Conservation (phyloP, 2,329 filamentous ascomycete genomes). For the Parastagonospora avenae region DNA sequence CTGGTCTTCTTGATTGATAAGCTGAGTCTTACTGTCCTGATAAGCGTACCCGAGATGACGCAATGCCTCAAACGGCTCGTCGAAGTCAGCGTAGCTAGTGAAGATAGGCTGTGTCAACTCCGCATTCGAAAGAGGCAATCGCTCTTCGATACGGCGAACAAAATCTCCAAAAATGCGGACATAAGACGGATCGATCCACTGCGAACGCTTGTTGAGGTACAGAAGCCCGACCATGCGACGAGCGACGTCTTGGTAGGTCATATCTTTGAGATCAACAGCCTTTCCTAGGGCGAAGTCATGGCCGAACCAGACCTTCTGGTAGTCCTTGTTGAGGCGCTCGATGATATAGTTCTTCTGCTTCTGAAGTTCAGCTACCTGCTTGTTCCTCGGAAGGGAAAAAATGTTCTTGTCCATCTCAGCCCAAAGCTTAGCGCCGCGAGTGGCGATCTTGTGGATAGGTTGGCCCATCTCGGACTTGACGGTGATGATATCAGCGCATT, state of each 20-base stretch:
- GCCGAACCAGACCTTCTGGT: constrained; percentile 97
- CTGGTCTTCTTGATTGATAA: constrained; percentile 10
- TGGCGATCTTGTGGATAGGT: constrained; percentile 94
- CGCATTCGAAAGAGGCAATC: constrained; percentile 10
- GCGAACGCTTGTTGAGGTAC: constrained; percentile 86
- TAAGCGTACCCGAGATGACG: constrained; percentile 14
- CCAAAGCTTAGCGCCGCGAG: constrained; percentile 90
- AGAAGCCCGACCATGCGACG: constrained; percentile 87
- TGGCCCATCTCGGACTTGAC: constrained; percentile 97
- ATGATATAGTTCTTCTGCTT: constrained; percentile 91
- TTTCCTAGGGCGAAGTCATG: constrained; percentile 76
- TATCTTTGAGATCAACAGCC: constrained; percentile 87
- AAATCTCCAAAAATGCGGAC: constrained; percentile 83
- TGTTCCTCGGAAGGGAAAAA: constrained; percentile 61
- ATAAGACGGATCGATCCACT: constrained; percentile 88
- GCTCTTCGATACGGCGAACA: constrained; percentile 62
- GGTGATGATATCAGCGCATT: constrained; percentile 71
- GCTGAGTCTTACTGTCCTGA: constrained; percentile 8
- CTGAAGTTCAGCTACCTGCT: constrained; percentile 84
- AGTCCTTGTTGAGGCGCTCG: constrained; percentile 93
- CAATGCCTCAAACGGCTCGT: constrained; percentile 12
- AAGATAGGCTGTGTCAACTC: constrained; percentile 16
- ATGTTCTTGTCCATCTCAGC: constrained; percentile 96
- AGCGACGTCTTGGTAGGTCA: constrained; percentile 91
- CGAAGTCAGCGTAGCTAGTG: constrained; percentile 13